Base-by-base conservation (phyloP, 768 basidiomycete species). In the Phlebiopsis gigantea region DNA sequence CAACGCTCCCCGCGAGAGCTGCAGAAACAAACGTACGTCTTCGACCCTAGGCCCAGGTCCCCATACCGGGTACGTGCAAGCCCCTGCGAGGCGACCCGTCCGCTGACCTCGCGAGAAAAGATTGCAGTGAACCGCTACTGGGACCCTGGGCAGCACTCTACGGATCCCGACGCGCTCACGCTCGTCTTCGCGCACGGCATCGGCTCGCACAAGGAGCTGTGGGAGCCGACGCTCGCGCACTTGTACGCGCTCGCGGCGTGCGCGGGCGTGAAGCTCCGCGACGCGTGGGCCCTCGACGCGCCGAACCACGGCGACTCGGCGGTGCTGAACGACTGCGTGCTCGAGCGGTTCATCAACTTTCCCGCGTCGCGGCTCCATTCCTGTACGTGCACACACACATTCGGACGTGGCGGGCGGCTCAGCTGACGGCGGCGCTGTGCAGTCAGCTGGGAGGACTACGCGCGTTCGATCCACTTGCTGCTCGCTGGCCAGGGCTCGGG, bases 231-330 rank as follows among this genome's bases (percentile, higher is more conserved):
- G 0, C 68, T 84, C 1, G 76, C 78, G 9, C 77, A 79, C 6
- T 64, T 83, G 12, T 76, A 71, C 47, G 56, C 45, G 1, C 44
- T 75, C 1, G 51, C 74, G 9, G 3, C 65, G 19, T 34, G 53
- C 3, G 45, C 64, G 19, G 29, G 50, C 7, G 59, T 70, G 12
- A 75, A 72, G 64, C 71, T 82, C 26, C 69, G 77, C 10, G 79
- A 82, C 46, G 70, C 72, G 5, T 81, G 79, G 80, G 65, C 75
- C 41, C 68, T 84, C 10, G 81, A 83, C 48, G 75, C 74, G 17
- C 77, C 80, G 1, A 82, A 83, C 59, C 80, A 82, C 56, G 81
- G 82, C 1, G 81, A 82, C 41, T 73, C 79, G 0, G 79, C 75
- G 4, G 56, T 71, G 1, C 54, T 82, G 53, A 84, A 82, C 58